Evolutionary conservation across 345 rosid species (phyloP).

Genomic region (sweet orange (Citrus sinensis)): DVS_A1.0 CM039163.1:43951001-43951500

Average conservation of each 20-base stretch:
- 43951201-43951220: constrained; percentile 3
- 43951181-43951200: background rate
- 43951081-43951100: background rate
- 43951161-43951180: background rate
- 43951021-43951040: background rate
- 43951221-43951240: background rate
- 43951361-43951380: background rate
- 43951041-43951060: background rate
- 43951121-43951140: background rate
- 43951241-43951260: constrained; percentile 4
- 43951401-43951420: background rate
- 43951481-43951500: no score
- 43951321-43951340: background rate
- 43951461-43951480: no score
- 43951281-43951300: background rate
- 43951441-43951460: background rate
- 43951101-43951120: background rate
- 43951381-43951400: constrained; percentile 3
- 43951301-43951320: background rate
- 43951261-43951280: constrained; percentile 11
- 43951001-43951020: background rate
- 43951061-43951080: background rate
- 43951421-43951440: background rate
- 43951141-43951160: constrained; percentile 1
- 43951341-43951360: background rate